phyloP scores from a whole-genome alignment of 2,329 filamentous ascomycete species.

The Colletotrichum noveboracense region DNA sequence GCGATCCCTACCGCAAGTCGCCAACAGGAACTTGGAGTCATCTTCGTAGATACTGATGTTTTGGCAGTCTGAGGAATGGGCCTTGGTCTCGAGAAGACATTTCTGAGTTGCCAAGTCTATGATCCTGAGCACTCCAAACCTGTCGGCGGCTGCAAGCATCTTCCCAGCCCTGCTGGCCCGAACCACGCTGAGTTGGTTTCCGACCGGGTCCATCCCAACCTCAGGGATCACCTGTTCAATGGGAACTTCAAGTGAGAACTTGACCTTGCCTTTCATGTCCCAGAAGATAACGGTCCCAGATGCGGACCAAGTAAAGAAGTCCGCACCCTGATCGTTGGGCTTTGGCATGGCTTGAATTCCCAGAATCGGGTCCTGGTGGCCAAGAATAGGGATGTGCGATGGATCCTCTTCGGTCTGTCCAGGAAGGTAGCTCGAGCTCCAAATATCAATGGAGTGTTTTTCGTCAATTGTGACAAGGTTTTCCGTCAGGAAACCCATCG shows the following conservation, averaged over 20 bases:
- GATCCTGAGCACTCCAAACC: slow-evolving; percentile 79
- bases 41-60: slow-evolving; percentile 77
- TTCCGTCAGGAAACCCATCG: slow-evolving; percentile 71
- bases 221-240: slow-evolving; percentile 66
- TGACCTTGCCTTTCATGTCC: slow-evolving; percentile 74
- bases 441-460: slow-evolving; percentile 76
- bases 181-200: slow-evolving; percentile 66
- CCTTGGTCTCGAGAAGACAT: slow-evolving; percentile 76
- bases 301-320: slow-evolving; percentile 89
- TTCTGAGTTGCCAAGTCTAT: slow-evolving; percentile 67
- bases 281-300: slow-evolving; percentile 84
- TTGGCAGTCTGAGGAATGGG: slow-evolving; percentile 85
- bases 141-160: slow-evolving; percentile 83
- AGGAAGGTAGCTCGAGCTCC: slow-evolving; percentile 51
- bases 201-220: slow-evolving; percentile 52
- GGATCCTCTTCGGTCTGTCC: slow-evolving; percentile 40
- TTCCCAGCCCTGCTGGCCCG: slow-evolving; percentile 65
- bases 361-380: slow-evolving; percentile 69
- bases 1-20: slow-evolving; percentile 85
- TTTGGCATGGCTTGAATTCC: slow-evolving; percentile 73
- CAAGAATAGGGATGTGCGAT: slow-evolving; percentile 62
- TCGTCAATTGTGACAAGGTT: slow-evolving; percentile 79
- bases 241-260: slow-evolving; percentile 67
- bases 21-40: slow-evolving; percentile 69
- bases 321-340: slow-evolving; percentile 66